Percentiles rank a stretch among this genome's conserved stretches.
phyloP scores from a whole-genome alignment of 495 filamentous ascomycete species.

The Talaromyces wortmannii region DNA sequence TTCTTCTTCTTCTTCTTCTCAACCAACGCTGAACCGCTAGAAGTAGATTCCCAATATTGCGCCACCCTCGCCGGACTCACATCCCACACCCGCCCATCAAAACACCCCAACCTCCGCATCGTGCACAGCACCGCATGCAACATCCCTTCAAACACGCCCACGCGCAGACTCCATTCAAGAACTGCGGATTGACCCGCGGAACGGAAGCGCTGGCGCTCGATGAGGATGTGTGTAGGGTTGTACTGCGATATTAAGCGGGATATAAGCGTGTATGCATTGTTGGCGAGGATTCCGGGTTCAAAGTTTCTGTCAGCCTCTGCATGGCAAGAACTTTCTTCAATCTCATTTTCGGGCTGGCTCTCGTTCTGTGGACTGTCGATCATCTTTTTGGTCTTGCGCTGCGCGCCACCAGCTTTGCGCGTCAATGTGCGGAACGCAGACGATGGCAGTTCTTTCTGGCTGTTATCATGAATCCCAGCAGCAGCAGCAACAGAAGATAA shows the following conservation, averaged over 20 bases:
- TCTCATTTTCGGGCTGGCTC: conserved; percentile 6
- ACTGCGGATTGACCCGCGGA: conserved; percentile 56
- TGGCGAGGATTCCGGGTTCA: conserved; percentile 40
- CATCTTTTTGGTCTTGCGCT: background rate
- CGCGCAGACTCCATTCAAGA: conserved; percentile 83
- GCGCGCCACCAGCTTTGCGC: background rate
- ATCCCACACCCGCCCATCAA: conserved; percentile 7
- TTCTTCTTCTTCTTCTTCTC: background rate
- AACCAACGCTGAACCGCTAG: background rate
- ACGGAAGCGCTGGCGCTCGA: conserved; percentile 87
- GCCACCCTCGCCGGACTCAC: conserved; percentile 35
- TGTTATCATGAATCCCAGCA: background rate
- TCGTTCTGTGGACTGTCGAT: conserved; percentile 2
- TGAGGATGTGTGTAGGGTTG: conserved; percentile 66
- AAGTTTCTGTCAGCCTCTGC: conserved; percentile 30
- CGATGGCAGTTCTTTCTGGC: background rate
- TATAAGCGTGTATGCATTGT: conserved; percentile 55
- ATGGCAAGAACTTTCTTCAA: background rate
- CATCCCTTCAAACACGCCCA: conserved; percentile 88
- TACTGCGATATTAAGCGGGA: conserved; percentile 35
- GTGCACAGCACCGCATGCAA: conserved; percentile 68
- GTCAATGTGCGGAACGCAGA: conserved; percentile 3
- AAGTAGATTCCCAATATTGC: conserved; percentile 31
- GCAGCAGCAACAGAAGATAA: conserved; percentile 1
- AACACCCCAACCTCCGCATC: conserved; percentile 32